Conservation (phyloP, 306 rosid species). For the Sophora flavescens region DNA sequence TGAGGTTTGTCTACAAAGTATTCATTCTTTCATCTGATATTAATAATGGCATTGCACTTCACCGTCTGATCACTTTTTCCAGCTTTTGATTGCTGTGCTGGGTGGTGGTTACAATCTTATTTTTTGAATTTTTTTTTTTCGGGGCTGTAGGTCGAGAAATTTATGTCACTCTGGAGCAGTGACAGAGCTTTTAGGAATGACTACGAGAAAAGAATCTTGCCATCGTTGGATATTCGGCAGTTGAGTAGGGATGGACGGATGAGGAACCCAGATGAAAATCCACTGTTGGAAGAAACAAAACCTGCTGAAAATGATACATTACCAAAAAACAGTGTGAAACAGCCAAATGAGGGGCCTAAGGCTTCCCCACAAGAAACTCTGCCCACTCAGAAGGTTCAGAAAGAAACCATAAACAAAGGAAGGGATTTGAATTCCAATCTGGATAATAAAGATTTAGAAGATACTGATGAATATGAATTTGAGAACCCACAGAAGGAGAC, state of each 20-base stretch:
- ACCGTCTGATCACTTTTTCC: background rate
- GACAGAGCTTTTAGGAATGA: slow-evolving; percentile 79
- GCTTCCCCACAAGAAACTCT: slow-evolving; percentile 50
- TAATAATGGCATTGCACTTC: slow-evolving; percentile 1
- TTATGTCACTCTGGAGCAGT: slow-evolving; percentile 75
- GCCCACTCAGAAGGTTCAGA: slow-evolving; percentile 60
- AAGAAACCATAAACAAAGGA: slow-evolving; percentile 64
- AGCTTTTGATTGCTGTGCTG: background rate
- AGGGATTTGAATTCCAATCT: slow-evolving; percentile 44
- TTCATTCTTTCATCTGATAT: background rate
- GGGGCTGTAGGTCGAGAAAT: slow-evolving; percentile 62
- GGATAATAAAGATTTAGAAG: slow-evolving; percentile 51
- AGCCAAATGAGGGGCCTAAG: slow-evolving; percentile 61
- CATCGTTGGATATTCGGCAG: slow-evolving; percentile 74
- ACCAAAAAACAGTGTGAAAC: slow-evolving; percentile 57
- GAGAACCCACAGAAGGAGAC: slow-evolving; percentile 54
- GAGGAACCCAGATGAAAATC: slow-evolving; percentile 88
- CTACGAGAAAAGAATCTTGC: slow-evolving; percentile 77
- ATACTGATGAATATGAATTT: slow-evolving; percentile 54
- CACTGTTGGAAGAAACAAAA: slow-evolving; percentile 60
- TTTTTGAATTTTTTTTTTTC: background rate
- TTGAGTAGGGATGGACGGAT: slow-evolving; percentile 92
- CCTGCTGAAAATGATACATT: slow-evolving; percentile 49
- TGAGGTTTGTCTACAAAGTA: slow-evolving; percentile 65
- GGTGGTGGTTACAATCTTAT: slow-evolving; percentile 10